Conservation (phyloP, 805 yeast species). For the Debaryomyces hansenii region DNA sequence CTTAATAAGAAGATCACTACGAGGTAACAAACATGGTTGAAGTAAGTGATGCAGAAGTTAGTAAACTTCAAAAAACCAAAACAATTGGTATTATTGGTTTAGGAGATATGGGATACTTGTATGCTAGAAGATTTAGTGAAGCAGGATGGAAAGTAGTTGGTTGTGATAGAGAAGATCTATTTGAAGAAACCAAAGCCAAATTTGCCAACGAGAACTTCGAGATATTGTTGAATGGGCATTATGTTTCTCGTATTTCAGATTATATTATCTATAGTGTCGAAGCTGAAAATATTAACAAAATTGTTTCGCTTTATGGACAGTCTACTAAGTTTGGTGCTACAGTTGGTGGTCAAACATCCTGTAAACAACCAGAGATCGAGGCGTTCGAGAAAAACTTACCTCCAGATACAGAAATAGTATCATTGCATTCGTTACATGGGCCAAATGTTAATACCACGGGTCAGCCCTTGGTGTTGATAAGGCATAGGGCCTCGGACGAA, state of each 20-base stretch:
- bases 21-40: no score
- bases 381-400: constrained; percentile 83
- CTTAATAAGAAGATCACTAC: neutral
- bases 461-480: constrained; percentile 87
- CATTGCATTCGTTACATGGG: constrained; percentile 93
- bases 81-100: constrained; percentile 89
- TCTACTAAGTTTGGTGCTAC: constrained; percentile 84
- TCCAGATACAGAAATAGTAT: constrained; percentile 73
- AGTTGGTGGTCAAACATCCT: constrained; percentile 98
- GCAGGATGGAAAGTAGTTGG: constrained; percentile 92
- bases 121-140: constrained; percentile 71
- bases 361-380: constrained; percentile 84
- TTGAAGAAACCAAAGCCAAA: constrained; percentile 42
- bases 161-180: constrained; percentile 76
- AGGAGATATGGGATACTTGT: constrained; percentile 94
- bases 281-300: constrained; percentile 76
- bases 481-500: constrained; percentile 62
- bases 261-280: constrained; percentile 89
- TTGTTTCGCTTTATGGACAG: constrained; percentile 79
- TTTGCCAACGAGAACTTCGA: constrained; percentile 46
- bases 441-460: constrained; percentile 87
- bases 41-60: neutral
- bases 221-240: constrained; percentile 76
- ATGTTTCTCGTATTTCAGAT: constrained; percentile 78
- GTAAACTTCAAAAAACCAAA: constrained; percentile 34